A percentile compares a stretch with the other conserved stretches of the same genome.
Evolutionary conservation across 2,329 filamentous ascomycete genomes (phyloP).

Genomic region (Nigrospora osmanthi): DNA sequence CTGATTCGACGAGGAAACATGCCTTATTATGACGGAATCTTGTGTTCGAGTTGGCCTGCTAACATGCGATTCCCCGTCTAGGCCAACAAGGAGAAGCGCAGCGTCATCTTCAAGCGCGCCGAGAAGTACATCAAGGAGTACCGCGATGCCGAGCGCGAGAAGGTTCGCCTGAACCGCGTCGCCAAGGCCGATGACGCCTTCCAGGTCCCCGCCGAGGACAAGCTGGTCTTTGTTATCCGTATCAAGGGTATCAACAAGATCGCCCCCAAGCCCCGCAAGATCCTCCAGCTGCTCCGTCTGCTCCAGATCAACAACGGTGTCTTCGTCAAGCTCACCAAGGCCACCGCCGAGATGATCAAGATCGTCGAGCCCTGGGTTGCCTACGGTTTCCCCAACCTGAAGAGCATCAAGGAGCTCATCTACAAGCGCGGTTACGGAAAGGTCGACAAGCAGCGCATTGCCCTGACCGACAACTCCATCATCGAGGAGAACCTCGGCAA

Average conservation of each 20-base stretch:
- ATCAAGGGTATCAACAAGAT: conserved; percentile 99
- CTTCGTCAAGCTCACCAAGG: conserved; percentile 97
- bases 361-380: conserved; percentile 98
- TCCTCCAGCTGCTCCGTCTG: conserved; percentile 97
- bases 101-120: conserved; percentile 98
- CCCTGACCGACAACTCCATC: conserved; percentile 95
- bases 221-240: conserved; percentile 95
- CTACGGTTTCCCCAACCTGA: conserved; percentile 99
- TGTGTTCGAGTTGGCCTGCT: not conserved
- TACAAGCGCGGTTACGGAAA: conserved; percentile 99
- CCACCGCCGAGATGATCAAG: conserved; percentile 94
- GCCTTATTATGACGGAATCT: conserved; percentile 3
- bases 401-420: conserved; percentile 97
- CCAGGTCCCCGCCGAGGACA: conserved; percentile 90
- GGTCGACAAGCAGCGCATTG: conserved; percentile 94
- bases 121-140: conserved; percentile 99
- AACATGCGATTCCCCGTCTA: conserved; percentile 30
- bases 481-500: conserved; percentile 95
- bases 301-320: conserved; percentile 99
- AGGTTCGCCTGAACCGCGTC: conserved; percentile 83
- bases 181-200: conserved; percentile 89
- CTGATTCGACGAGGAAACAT: conserved; percentile 51
- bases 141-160: conserved; percentile 96
- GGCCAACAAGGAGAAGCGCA: conserved; percentile 98
- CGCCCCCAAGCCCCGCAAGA: conserved; percentile 99